Evolutionary conservation across 139 green algal genomes (phyloP).

Genomic region (Tetraselmis chui): DNA sequence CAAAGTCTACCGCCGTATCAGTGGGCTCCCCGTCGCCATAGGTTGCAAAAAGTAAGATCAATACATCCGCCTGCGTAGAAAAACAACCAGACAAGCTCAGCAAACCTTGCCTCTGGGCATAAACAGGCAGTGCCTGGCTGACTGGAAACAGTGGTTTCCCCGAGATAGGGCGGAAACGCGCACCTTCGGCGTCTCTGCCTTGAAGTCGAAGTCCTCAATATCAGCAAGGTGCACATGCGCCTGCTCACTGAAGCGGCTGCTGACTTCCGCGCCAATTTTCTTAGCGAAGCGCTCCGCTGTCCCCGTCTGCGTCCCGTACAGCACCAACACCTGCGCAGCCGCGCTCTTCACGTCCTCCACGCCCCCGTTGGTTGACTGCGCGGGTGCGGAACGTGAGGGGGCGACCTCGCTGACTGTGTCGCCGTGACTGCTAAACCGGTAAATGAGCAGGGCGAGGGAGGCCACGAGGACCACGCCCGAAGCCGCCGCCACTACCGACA

Average conservation of each 20-base stretch:
- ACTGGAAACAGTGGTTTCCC: too few relatives aligned
- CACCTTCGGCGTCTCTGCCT: not conserved
- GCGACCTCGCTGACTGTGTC: not conserved
- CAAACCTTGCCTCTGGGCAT: too few relatives aligned
- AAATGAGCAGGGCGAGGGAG: not conserved
- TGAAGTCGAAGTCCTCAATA: not conserved
- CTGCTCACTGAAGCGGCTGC: not conserved
- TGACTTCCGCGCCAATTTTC: constrained; percentile 44
- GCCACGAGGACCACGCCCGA: not conserved
- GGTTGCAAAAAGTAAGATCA: constrained; percentile 39
- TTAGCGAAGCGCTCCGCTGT: constrained; percentile 88
- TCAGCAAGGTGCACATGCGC: not conserved
- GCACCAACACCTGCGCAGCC: constrained; percentile 10
- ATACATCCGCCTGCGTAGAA: not conserved
- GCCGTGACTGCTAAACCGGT: not conserved
- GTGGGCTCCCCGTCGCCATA: constrained; percentile 97
- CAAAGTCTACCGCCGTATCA: constrained; percentile 80
- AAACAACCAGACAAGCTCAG: too few relatives aligned
- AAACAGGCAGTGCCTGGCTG: too few relatives aligned
- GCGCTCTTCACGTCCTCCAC: not conserved
- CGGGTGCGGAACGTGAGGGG: not conserved
- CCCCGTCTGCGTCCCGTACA: constrained; percentile 79
- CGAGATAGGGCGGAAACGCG: too few relatives aligned
- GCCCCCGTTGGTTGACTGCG: not conserved
- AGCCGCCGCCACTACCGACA: not conserved